phyloP scores from a whole-genome alignment of 2,329 filamentous ascomycete genomes.

The Clarireedia paspali region DNA sequence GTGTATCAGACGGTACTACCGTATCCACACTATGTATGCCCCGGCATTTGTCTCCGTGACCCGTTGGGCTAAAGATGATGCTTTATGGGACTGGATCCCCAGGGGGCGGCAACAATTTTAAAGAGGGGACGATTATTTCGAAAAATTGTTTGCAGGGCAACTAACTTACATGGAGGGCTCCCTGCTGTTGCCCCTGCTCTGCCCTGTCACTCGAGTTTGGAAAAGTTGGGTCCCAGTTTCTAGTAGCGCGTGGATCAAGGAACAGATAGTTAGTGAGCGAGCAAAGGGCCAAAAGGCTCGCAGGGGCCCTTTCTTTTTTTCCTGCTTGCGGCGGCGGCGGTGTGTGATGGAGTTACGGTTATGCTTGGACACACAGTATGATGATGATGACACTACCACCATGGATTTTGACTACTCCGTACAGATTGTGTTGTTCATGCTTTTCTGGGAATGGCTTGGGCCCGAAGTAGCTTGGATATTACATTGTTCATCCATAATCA shows the following conservation, averaged over 20 bases:
- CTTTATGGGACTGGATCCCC: too few relatives aligned
- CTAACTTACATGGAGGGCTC: constrained; percentile 10
- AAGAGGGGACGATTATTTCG: constrained; percentile 1
- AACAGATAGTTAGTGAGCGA: not conserved
- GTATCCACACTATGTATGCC: constrained; percentile 7
- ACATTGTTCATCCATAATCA: too few relatives aligned
- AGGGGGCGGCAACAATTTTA: not conserved
- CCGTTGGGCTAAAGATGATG: constrained; percentile 12
- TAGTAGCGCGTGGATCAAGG: constrained; percentile 4
- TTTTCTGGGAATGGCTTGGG: too few relatives aligned
- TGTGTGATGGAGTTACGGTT: constrained; percentile 1
- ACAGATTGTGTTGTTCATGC: not conserved
- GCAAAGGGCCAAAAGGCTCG: not conserved
- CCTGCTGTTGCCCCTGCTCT: not conserved
- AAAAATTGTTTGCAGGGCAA: constrained; percentile 11
- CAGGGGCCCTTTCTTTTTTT: constrained; percentile 1
- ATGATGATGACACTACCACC: not conserved
- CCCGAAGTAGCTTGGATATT: not conserved
- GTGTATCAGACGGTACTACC: constrained; percentile 18
- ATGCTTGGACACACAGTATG: not conserved
- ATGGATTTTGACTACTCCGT: not conserved
- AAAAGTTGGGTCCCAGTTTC: not conserved
- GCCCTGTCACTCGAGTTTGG: constrained; percentile 2
- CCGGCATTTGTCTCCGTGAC: constrained; percentile 19
- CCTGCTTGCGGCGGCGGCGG: not conserved